These are phyloP conservation scores for Claviceps paspali DNA, from an alignment of 2,329 filamentous ascomycete genomes.

Conservation along the genomic window DNA sequence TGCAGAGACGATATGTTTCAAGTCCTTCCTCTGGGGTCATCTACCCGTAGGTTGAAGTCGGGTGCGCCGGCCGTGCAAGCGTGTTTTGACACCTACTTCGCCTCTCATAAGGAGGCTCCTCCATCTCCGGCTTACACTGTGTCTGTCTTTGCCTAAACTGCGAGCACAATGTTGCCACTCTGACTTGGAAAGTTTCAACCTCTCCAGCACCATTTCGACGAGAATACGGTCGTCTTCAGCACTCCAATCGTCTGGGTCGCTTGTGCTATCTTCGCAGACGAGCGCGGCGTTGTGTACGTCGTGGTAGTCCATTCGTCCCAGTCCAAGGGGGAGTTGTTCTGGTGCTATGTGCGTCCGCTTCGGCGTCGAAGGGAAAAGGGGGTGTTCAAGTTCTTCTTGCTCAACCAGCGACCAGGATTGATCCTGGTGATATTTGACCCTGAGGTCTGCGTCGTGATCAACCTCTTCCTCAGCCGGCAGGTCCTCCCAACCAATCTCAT, in stretches of 20 bases:
- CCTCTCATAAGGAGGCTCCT: slow-evolving; percentile 44
- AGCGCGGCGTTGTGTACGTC: slow-evolving; percentile 23
- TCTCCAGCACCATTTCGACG: slow-evolving; percentile 52
- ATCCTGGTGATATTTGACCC: slow-evolving; percentile 6
- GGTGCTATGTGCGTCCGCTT: slow-evolving; percentile 46
- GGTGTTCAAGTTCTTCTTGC: neutral
- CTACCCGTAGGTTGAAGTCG: slow-evolving; percentile 40
- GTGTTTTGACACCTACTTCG: slow-evolving; percentile 41
- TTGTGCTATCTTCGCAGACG: slow-evolving; percentile 10
- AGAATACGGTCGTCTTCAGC: slow-evolving; percentile 48
- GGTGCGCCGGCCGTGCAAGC: slow-evolving; percentile 24
- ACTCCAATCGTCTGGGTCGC: slow-evolving; percentile 38
- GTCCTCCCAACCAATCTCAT: slow-evolving; percentile 28
- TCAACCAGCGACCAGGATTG: neutral
- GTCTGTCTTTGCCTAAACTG: slow-evolving; percentile 44
- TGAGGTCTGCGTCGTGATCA: slow-evolving; percentile 23
- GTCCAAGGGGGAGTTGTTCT: slow-evolving; percentile 42
- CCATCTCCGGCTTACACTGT: slow-evolving; percentile 44
- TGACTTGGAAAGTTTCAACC: slow-evolving; percentile 46
- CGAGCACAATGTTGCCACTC: slow-evolving; percentile 55
- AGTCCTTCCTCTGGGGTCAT: slow-evolving; percentile 2
- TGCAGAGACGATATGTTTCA: neutral
- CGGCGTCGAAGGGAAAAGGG: slow-evolving; percentile 33
- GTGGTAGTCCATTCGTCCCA: slow-evolving; percentile 44
- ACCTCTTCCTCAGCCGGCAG: slow-evolving; percentile 14